Evolutionary conservation across 208 protist genomes (phyloP), one percentile per base, ranked within the genome.

Genomic region (Trypanosoma congolense): DNA sequence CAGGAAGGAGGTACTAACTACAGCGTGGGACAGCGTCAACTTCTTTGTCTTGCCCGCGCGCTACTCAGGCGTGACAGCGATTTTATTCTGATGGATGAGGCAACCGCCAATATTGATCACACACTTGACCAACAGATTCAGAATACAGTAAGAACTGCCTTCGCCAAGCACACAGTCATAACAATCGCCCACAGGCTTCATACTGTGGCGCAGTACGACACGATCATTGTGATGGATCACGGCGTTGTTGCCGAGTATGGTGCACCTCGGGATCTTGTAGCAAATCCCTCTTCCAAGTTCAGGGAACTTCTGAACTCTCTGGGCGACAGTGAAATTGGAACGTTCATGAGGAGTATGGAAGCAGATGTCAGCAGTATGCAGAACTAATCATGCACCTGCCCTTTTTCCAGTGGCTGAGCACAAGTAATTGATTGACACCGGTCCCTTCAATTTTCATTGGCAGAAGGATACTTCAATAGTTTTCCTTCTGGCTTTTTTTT

Each of bases 21-120:
- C 72, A 88, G 80, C 61, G 74, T 83, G 25, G 83, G 80, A 14
- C 76, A 91, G 73, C 76, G 80, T 25, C 80, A 91, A 68, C 67
- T 91, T 26, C 61, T 91, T 55, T 84, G 76, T 56, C 59, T 91
- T 38, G 79, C 83, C 44, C 80, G 80, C 16, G 80, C 80, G 40
- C 60, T 88, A 70, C 75, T 85, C 45, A 73, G 73, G 51, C 56
- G 60, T 30, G 60, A 56, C 26, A 84, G 71, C 53, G 56, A 38
- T 36, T 86, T 88, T 66, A 78, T 90, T 35, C 65, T 93, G 61
- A 87, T 93, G 79, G 86, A 90, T 57, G 86, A 93, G 71, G 78
- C 81, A 47, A 88, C 77, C 45, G 75, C 81, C 51, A 86, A 87
- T 65, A 75, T 93, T 40, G 81, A 93, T 72, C 68, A 64, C 26